Evolutionary conservation across 306 rosid species (phyloP), one percentile per base, ranked within the genome.

Genomic region (Coriaria nepalensis): DNA sequence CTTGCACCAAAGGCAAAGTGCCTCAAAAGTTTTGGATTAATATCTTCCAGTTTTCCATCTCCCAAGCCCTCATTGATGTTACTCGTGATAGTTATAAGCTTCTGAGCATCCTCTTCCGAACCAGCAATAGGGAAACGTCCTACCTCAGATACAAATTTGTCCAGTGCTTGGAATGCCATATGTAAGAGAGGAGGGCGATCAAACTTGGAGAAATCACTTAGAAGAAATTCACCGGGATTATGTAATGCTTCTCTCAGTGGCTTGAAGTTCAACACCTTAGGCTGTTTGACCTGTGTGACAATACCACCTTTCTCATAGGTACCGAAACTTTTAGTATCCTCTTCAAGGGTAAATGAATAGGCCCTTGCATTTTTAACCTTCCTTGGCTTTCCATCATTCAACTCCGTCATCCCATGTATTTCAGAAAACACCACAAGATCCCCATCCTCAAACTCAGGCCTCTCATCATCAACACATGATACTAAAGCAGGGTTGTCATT

Each of bases 381-480:
- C 64, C 93, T 78, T 38, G 87, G 93, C 56, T 76, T 86, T 53
- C 93, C 87, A 57, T 86, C 93, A 73, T 86, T 81, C 71, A 86
- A 56, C 57, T 86, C 93, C 7, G 73, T 76, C 95, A 86, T 81
- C 56, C 95, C 95, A 55, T 75, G 93, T 63, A 86, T 72, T 73
- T 86, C 95, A 37, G 95, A 81, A 59, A 86, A 86, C 59, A 86
- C 73, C 63, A 86, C 95, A 59, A 81, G 77, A 76, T 86, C 95
- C 36, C 95, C 95, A 72, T 86, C 95, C 72, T 86, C 82, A 72
- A 78, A 86, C 57, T 86, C 95, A 57, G 81, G 87, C 72, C 93
- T 81, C 60, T 86, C 95, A 61, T 86, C 95, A 53, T 86, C 95
- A 43, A 86, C 95, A 65, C 95, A 81, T 9, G 78, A 71, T 59